These are phyloP conservation scores for Apiotrichum brassicae DNA, from an alignment of 1,284 basidiomycete genomes.

Conservation along the genomic window DNA sequence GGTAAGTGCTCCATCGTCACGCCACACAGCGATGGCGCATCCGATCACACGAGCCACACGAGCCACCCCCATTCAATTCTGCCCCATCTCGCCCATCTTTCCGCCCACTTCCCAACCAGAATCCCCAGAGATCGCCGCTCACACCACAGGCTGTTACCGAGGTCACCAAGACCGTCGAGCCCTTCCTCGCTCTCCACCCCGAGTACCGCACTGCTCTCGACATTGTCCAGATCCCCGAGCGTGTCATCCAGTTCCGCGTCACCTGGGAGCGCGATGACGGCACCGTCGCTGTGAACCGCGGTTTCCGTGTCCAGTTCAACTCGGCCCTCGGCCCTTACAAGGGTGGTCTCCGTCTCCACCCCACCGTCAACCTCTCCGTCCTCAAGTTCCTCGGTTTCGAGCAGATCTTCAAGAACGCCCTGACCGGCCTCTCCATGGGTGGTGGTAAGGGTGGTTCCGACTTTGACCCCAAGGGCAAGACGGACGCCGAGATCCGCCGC, in stretches of 20 bases:
- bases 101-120: too few relatives aligned
- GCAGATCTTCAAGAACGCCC: constrained; percentile 76
- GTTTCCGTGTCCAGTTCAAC: constrained; percentile 76
- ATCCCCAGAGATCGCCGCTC: neutral
- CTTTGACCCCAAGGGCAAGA: constrained; percentile 78
- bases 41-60: too few relatives aligned
- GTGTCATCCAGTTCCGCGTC: constrained; percentile 70
- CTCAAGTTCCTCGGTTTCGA: constrained; percentile 82
- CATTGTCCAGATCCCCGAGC: constrained; percentile 64
- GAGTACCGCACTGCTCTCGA: constrained; percentile 66
- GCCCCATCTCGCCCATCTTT: too few relatives aligned
- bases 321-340: constrained; percentile 77
- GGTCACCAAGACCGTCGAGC: constrained; percentile 59
- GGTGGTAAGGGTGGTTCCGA: constrained; percentile 66
- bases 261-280: constrained; percentile 73
- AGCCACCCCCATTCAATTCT: too few relatives aligned
- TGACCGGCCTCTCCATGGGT: constrained; percentile 71
- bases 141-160: constrained; percentile 54
- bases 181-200: constrained; percentile 64
- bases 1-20: constrained; percentile 39
- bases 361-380: constrained; percentile 74
- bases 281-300: constrained; percentile 63
- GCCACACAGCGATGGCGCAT: too few relatives aligned
- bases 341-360: constrained; percentile 73
- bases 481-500: constrained; percentile 65